Evolutionary conservation across 179 eudicot species (phyloP).

Genomic region (Drosera spatulata): DNA sequence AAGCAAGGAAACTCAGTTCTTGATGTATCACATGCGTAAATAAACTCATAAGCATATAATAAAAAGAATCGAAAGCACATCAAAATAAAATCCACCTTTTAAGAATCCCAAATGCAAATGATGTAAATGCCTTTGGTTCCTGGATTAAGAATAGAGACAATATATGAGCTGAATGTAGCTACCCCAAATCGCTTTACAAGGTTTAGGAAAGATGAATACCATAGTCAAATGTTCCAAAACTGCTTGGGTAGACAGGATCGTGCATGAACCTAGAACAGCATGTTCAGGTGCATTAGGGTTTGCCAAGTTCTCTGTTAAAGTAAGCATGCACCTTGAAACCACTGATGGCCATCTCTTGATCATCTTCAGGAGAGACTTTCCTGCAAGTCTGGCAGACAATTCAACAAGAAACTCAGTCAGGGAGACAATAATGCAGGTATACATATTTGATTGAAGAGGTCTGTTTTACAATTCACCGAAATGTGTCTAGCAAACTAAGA

Average conservation of each 20-base stretch:
- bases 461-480: no score
- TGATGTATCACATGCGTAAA: not conserved
- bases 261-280: conserved; percentile 90
- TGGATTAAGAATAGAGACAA: conserved; percentile 20
- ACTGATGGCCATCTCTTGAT: conserved; percentile 93
- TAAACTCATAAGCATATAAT: not conserved
- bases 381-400: conserved; percentile 63
- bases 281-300: conserved; percentile 66
- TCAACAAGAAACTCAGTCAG: conserved; percentile 10
- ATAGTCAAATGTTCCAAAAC: conserved; percentile 71
- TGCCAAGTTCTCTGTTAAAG: conserved; percentile 54
- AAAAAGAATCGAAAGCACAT: conserved; percentile 2
- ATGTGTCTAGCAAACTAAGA: no score
- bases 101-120: conserved; percentile 69
- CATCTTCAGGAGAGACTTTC: conserved; percentile 79
- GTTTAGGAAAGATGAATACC: conserved; percentile 31
- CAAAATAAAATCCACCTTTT: conserved; percentile 36
- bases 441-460: no score
- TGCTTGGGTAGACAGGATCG: conserved; percentile 76
- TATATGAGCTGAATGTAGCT: conserved; percentile 9
- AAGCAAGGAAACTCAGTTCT: conserved; percentile 6
- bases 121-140: conserved; percentile 76
- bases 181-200: not conserved
- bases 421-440: not conserved
- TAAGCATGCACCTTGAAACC: conserved; percentile 59